phyloP scores from a whole-genome alignment of 441 rosid genomes.

The Daphne laureola region DNA sequence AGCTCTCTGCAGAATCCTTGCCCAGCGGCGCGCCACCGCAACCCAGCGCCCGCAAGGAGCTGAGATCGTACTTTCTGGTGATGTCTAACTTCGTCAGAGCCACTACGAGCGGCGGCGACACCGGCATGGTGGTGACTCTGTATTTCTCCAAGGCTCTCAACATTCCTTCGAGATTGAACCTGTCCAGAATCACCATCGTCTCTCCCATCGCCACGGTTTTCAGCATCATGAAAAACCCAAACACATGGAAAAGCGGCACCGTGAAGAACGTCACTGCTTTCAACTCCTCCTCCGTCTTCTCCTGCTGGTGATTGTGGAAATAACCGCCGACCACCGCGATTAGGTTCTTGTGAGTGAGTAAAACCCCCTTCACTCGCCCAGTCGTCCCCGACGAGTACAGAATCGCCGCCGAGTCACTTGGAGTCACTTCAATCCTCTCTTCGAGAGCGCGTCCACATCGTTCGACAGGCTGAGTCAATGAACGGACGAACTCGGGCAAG shows the following conservation, averaged over 20 bases:
- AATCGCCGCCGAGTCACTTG: conserved; percentile 63
- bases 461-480: conserved; percentile 17
- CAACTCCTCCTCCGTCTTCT: conserved; percentile 14
- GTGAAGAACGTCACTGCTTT: conserved; percentile 43
- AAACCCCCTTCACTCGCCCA: conserved; percentile 67
- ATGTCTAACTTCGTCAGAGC: conserved; percentile 54
- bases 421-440: conserved; percentile 26
- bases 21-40: conserved; percentile 87
- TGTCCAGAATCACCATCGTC: conserved; percentile 53
- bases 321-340: conserved; percentile 43
- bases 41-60: conserved; percentile 48
- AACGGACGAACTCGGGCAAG: conserved; percentile 63
- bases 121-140: conserved; percentile 55
- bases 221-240: conserved; percentile 59
- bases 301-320: conserved; percentile 12
- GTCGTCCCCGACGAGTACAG: conserved; percentile 88
- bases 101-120: conserved; percentile 75
- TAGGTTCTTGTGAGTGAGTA: conserved; percentile 61
- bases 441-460: background rate
- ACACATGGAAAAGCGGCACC: conserved; percentile 74
- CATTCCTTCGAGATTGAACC: conserved; percentile 66
- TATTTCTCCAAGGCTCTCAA: conserved; percentile 51
- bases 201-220: conserved; percentile 47
- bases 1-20: conserved; percentile 49
- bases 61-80: conserved; percentile 51